A percentile compares a stretch with the other conserved stretches of the same genome.
These are phyloP conservation scores for Acacia concinna DNA, from an alignment of 331 rosid species.

Conservation along the genomic window DNA sequence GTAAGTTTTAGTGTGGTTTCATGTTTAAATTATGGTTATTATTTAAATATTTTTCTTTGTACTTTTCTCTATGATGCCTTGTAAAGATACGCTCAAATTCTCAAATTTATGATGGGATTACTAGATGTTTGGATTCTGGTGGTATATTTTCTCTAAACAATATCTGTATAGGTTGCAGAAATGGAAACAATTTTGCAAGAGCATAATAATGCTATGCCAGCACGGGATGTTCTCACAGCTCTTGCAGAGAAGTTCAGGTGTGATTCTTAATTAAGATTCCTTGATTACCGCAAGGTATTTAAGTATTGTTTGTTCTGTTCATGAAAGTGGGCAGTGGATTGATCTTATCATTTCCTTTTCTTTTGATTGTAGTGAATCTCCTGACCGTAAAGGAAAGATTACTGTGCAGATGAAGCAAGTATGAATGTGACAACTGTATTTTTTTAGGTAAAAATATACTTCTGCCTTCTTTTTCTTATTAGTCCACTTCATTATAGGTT, in stretches of 20 bases:
- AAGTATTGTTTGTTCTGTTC: conserved; percentile 5
- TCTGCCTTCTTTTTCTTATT: conserved; percentile 34
- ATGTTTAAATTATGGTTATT: neutral
- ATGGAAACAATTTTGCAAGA: conserved; percentile 87
- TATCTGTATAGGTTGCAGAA: conserved; percentile 65
- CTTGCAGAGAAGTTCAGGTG: conserved; percentile 98
- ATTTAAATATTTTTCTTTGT: neutral
- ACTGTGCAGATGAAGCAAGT: conserved; percentile 96
- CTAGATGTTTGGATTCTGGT: neutral
- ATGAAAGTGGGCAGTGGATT: conserved; percentile 18
- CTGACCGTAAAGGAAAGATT: conserved; percentile 87
- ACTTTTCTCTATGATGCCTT: conserved; percentile 20
- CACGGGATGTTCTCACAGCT: conserved; percentile 68
- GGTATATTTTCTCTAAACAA: conserved; percentile 5
- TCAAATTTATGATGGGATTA: conserved; percentile 4
- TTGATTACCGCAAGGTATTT: conserved; percentile 13
- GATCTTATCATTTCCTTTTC: conserved; percentile 19
- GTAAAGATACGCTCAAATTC: neutral
- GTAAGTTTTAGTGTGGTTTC: neutral
- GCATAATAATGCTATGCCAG: conserved; percentile 82
- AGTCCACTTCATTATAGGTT: conserved; percentile 55
- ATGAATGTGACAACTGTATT: conserved; percentile 37
- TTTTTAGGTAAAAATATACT: conserved; percentile 10
- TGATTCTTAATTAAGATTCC: conserved; percentile 21
- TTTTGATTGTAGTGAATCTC: conserved; percentile 61